A percentile compares a stretch with the other conserved stretches of the same genome.
These are phyloP conservation scores for Tarenaya hassleriana DNA, from an alignment of 345 rosid species.

Conservation along the genomic window DNA sequence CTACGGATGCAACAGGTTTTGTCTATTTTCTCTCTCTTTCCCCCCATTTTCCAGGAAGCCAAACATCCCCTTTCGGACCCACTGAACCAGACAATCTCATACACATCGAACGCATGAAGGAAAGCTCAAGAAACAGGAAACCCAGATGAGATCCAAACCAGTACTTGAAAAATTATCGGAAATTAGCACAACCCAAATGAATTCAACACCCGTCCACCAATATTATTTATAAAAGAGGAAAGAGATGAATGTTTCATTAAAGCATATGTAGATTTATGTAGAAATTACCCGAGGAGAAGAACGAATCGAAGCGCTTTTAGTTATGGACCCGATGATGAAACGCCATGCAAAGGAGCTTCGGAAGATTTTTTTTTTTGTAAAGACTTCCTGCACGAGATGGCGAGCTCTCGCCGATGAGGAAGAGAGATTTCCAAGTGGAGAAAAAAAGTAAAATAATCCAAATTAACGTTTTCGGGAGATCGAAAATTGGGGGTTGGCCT, in stretches of 20 bases:
- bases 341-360: slow-evolving; percentile 23
- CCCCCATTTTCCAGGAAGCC: slow-evolving; percentile 1
- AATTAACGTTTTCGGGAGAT: neutral
- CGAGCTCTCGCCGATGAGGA: slow-evolving; percentile 27
- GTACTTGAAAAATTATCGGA: neutral
- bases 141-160: slow-evolving; percentile 1
- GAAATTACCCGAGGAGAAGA: slow-evolving; percentile 28
- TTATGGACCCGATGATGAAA: slow-evolving; percentile 22
- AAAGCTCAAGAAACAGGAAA: neutral
- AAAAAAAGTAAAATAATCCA: slow-evolving; percentile 2
- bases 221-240: neutral
- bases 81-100: neutral
- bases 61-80: slow-evolving; percentile 6
- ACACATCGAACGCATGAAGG: neutral
- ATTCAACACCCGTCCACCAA: neutral
- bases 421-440: slow-evolving; percentile 18
- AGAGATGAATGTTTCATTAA: neutral
- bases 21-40: too few relatives aligned
- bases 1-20: too few relatives aligned
- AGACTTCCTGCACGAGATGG: too few relatives aligned
- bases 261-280: neutral
- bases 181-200: too few relatives aligned
- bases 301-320: slow-evolving; percentile 25
- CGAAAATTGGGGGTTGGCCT: too few relatives aligned
- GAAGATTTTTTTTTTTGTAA: too few relatives aligned